Base-by-base conservation (phyloP, 805 yeast species). In the Ogataea nonfermentans region DNA sequence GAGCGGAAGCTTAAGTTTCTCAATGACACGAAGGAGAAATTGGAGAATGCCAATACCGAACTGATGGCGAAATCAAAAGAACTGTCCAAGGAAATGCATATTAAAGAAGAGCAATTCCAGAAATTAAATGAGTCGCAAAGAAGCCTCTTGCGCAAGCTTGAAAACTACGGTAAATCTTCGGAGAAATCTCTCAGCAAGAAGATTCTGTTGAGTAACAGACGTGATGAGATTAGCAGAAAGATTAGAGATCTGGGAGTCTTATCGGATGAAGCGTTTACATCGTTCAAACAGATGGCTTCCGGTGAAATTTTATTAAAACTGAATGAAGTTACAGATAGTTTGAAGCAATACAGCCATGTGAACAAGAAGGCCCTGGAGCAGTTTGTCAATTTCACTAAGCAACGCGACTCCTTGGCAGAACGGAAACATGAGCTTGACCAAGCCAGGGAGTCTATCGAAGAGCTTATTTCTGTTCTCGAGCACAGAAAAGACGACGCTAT, bases 321-420 rank as follows among this genome's bases (percentile, higher is more conserved):
- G 44, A 79, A 76, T 36, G 62, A 62, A 19, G 73, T 78, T 6
- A 77, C 80, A 29, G 75, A 73, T 24, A 75, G 73, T 20, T 65
- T 91, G 27, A 74, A 77, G 30, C 71, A 76, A 49, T 82, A 76
- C 57, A 74, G 77, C 16, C 95, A 88, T 59, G 84, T 93, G 35
- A 91, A 91, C 64, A 84, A 84, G 57, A 86, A 88, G 55, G 96
- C 98, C 0, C 67, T 84, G 49, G 97, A 90, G 52, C 96, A 90
- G 56, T 86, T 74, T 55, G 65, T 71, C 35, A 79, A 77, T 28
- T 89, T 88, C 57, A 76, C 84, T 13, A 78, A 74, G 42, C 93
- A 90, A 59, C 71, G 84, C 38, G 81, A 77, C 33, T 83, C 79
- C 4, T 66, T 91, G 43, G 71, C 72, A 1, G 67, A 64, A 16